A percentile compares a stretch with the other conserved stretches of the same genome.
Evolutionary conservation across 306 rosid genomes (phyloP).

Genomic region (Lagenaria siceraria): DNA sequence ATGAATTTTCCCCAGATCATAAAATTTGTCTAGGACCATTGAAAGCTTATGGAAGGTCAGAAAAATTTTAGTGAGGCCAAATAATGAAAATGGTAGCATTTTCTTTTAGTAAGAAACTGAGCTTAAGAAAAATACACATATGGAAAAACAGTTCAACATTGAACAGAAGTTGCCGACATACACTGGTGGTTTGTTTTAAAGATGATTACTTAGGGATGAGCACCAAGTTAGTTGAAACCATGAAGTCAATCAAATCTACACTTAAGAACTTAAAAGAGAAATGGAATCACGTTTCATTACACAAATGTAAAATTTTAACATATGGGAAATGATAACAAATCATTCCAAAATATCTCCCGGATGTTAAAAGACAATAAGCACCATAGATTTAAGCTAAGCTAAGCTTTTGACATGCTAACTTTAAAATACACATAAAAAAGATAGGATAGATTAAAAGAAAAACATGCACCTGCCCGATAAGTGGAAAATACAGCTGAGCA

Average conservation of each 20-base stretch:
- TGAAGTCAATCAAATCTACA: background rate
- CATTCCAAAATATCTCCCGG: background rate
- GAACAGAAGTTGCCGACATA: background rate
- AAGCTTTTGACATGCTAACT: background rate
- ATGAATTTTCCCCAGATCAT: background rate
- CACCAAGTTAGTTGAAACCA: background rate
- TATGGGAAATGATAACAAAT: background rate
- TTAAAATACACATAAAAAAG: background rate
- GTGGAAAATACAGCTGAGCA: conserved; percentile 95
- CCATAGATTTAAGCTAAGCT: background rate
- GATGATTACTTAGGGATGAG: too few relatives aligned
- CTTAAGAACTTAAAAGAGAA: background rate
- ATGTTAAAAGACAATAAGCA: background rate
- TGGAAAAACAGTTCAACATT: background rate
- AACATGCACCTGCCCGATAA: conserved; percentile 70
- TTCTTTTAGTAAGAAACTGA: background rate
- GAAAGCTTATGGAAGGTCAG: background rate
- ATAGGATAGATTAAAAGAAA: background rate
- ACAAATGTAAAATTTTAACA: background rate
- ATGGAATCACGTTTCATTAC: background rate
- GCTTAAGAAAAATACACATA: background rate
- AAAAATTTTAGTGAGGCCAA: background rate
- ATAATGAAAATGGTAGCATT: background rate
- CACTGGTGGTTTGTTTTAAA: background rate
- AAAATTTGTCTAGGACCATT: background rate